Evolutionary conservation across 2,329 filamentous ascomycete genomes (phyloP), one percentile per base, ranked within the genome.

Genomic region (Purpureocillium takamizusanense): DNA sequence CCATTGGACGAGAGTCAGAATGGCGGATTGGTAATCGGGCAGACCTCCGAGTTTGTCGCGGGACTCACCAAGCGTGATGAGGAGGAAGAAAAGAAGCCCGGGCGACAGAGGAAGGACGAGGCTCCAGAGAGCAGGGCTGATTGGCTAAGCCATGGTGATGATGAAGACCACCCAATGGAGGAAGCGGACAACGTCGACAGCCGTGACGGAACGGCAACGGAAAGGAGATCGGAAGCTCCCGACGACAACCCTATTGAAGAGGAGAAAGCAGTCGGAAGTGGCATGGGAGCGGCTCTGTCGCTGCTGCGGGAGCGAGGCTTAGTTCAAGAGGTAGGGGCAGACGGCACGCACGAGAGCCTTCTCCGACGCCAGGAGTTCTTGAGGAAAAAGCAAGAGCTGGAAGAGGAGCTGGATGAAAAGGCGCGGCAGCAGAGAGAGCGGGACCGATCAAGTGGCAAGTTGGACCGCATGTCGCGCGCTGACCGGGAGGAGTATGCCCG

Each of bases 11-110:
- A 54, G 18, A 48, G 42, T 4, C 56, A 62, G 31, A 55, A 51
- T 3, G 65, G 63, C 23, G 90, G 88, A 2, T 68, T 98, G 2
- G 76, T 95, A n/a, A 89, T 98, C 41, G 90, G 95, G 43, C 92
- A 95, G 55, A 95, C 90, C 1, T 88, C 88, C 0, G 89, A 95
- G 51, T 98, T 98, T 51, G 84, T 98, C 23, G 83, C 88, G 18
- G 87, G 87, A 39, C 63, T 98, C 39, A 83, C 82, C 54, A 83
- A 82, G 42, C 77, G 81, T 12, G 73, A 69, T 15, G 68, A 71
- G 7, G 65, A 71, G 3, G 70, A 76, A 39, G 67, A 70, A 12
- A 72, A 54, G 64, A 83, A 60, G 62, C 72, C 52, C 46, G 69
- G 56, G 52, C 72, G 60, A 52, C 57, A 60, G 25, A 54, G 46